Evolutionary conservation across 2,329 filamentous ascomycete genomes (phyloP).

Genomic region (Thelonectria rubi): DNA sequence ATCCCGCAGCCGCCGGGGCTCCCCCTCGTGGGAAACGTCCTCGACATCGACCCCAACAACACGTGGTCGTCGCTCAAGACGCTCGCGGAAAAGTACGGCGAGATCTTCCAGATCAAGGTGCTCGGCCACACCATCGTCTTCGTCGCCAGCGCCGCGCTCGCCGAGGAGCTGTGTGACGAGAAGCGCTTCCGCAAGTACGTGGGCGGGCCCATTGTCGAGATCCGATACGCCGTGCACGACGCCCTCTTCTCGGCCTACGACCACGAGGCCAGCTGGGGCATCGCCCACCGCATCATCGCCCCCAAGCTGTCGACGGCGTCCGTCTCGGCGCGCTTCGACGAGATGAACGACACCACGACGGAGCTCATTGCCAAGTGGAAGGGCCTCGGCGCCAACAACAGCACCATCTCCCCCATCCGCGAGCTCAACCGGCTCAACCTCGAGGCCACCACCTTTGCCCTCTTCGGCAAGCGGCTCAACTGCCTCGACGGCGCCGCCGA

Average conservation of each 20-base stretch:
- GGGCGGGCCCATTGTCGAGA: slow-evolving; percentile 62
- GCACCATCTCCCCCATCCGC: slow-evolving; percentile 55
- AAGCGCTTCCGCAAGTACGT: slow-evolving; percentile 64
- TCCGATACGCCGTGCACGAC: slow-evolving; percentile 59
- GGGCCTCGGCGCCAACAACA: slow-evolving; percentile 46
- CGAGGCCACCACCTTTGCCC: slow-evolving; percentile 58
- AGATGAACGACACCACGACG: slow-evolving; percentile 58
- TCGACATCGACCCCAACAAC: slow-evolving; percentile 48
- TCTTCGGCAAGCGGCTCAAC: slow-evolving; percentile 62
- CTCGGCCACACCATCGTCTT: slow-evolving; percentile 51
- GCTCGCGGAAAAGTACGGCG: slow-evolving; percentile 48
- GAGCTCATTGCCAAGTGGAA: slow-evolving; percentile 63
- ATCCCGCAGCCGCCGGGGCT: slow-evolving; percentile 49
- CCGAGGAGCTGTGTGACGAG: slow-evolving; percentile 61
- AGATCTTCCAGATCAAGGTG: slow-evolving; percentile 52
- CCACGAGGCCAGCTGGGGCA: slow-evolving; percentile 58
- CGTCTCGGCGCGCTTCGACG: slow-evolving; percentile 51
- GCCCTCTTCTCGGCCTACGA: slow-evolving; percentile 63
- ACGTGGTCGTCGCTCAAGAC: slow-evolving; percentile 50
- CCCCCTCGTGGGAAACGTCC: slow-evolving; percentile 51
- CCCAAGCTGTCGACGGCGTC: slow-evolving; percentile 51
- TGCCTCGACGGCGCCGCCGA: slow-evolving; percentile 55
- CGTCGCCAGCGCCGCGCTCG: slow-evolving; percentile 58
- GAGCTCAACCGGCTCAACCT: slow-evolving; percentile 64
- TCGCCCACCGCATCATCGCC: slow-evolving; percentile 62